A percentile compares a stretch with the other conserved stretches of the same genome.
Evolutionary conservation across 192 early-diverging fungal genomes (phyloP).

Genomic region (Coemansia sp.): DNA sequence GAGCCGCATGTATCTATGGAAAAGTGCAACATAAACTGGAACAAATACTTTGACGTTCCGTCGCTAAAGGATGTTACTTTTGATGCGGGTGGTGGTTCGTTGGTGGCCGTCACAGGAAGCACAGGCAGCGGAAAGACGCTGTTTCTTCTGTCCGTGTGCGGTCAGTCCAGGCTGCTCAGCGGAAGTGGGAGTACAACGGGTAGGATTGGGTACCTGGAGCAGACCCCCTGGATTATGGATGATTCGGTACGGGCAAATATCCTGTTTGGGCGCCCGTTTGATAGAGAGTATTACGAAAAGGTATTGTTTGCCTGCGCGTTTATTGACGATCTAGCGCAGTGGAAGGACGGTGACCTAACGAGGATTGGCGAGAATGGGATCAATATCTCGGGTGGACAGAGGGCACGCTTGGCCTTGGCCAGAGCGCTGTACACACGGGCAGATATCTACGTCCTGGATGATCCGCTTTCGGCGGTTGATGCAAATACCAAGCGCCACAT

Average conservation of each 20-base stretch:
- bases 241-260: constrained; percentile 9
- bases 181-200: constrained; percentile 53
- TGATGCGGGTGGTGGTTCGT: constrained; percentile 45
- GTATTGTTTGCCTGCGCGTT: constrained; percentile 56
- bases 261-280: constrained; percentile 8
- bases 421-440: constrained; percentile 13
- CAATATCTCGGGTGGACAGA: constrained; percentile 19
- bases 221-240: constrained; percentile 66
- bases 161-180: constrained; percentile 59
- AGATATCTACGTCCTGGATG: constrained; percentile 59
- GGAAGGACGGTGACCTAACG: constrained; percentile 43
- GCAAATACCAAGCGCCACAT: constrained; percentile 59
- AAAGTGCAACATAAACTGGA: constrained; percentile 13
- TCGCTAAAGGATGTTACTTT: constrained; percentile 44
- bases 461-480: constrained; percentile 83
- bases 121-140: constrained; percentile 85
- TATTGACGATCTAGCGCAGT: constrained; percentile 49
- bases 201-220: constrained; percentile 68
- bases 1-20: constrained; percentile 2
- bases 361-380: constrained; percentile 29
- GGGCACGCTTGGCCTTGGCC: constrained; percentile 8
- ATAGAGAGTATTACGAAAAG: constrained; percentile 31
- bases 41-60: background rate
- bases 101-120: constrained; percentile 72
- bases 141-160: constrained; percentile 69